phyloP scores from a whole-genome alignment of 768 basidiomycete genomes.

The Podaxis rugospora region DNA sequence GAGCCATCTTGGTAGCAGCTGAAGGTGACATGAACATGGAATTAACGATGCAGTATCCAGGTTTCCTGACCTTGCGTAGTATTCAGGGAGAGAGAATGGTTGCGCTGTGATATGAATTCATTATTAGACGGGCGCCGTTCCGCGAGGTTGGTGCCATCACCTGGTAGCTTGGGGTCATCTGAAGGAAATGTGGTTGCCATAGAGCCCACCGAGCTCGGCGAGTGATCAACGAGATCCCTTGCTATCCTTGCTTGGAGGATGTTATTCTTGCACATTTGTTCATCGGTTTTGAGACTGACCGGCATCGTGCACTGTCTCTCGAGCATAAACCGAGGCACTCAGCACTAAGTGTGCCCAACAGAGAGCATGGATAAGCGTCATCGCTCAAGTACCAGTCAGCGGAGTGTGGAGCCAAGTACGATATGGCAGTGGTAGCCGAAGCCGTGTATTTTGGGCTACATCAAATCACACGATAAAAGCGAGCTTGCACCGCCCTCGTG shows the following conservation, averaged over 20 bases:
- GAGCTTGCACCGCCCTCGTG: not conserved
- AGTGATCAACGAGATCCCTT: conserved; percentile 35
- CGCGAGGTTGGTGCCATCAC: conserved; percentile 19
- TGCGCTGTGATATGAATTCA: conserved; percentile 28
- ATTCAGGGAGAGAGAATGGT: conserved; percentile 50
- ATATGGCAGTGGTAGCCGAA: not conserved
- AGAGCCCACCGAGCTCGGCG: conserved; percentile 34
- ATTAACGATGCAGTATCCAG: not conserved
- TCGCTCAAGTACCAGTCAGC: not conserved
- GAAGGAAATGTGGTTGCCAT: conserved; percentile 47
- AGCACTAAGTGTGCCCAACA: not conserved
- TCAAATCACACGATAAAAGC: not conserved
- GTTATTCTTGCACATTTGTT: not conserved
- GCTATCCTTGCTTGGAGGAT: conserved; percentile 34
- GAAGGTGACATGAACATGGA: not conserved
- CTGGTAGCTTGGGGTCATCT: conserved; percentile 33
- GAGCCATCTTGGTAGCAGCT: conserved; percentile 51
- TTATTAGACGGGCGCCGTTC: not conserved
- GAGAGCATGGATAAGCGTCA: not conserved
- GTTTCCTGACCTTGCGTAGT: conserved; percentile 35
- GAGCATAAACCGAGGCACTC: conserved; percentile 8
- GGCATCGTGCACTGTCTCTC: conserved; percentile 45
- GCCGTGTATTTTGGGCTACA: not conserved
- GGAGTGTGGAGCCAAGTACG: not conserved
- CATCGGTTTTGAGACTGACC: conserved; percentile 24